Conservation (phyloP, 192 early-diverging fungal genomes). For the Powellomyces hirtus region DNA sequence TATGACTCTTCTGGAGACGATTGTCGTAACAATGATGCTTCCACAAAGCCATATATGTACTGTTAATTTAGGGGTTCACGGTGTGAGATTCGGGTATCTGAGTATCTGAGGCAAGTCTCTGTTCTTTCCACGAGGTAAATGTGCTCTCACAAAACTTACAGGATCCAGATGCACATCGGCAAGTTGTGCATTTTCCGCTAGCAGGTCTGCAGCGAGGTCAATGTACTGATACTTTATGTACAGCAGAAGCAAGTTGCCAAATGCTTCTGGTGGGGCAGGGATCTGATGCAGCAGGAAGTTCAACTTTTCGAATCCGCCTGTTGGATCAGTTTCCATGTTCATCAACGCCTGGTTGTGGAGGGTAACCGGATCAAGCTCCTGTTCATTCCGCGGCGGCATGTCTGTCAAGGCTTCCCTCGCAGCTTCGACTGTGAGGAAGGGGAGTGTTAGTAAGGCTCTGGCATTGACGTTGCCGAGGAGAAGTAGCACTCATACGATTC, state of each 20-base stretch:
- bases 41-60: slow-evolving; percentile 58
- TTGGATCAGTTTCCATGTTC: slow-evolving; percentile 64
- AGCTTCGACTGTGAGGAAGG: slow-evolving; percentile 45
- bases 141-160: slow-evolving; percentile 20
- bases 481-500: slow-evolving; percentile 53
- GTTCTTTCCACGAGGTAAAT: no score
- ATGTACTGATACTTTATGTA: slow-evolving; percentile 61
- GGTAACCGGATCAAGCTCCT: slow-evolving; percentile 63
- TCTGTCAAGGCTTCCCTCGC: slow-evolving; percentile 62
- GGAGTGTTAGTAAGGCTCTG: neutral
- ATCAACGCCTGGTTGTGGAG: slow-evolving; percentile 61
- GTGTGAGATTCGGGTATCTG: neutral
- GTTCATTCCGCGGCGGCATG: slow-evolving; percentile 64
- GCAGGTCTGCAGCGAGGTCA: slow-evolving; percentile 58
- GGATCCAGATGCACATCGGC: slow-evolving; percentile 30
- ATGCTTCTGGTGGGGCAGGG: slow-evolving; percentile 59
- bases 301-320: slow-evolving; percentile 60
- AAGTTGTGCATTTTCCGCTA: slow-evolving; percentile 52
- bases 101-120: neutral
- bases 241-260: slow-evolving; percentile 59
- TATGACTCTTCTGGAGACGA: slow-evolving; percentile 62
- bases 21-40: slow-evolving; percentile 53
- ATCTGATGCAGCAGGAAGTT: slow-evolving; percentile 56
- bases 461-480: no score
- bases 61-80: neutral